phyloP scores from a whole-genome alignment of 2,329 filamentous ascomycete species.

The Aspergillus sp. region DNA sequence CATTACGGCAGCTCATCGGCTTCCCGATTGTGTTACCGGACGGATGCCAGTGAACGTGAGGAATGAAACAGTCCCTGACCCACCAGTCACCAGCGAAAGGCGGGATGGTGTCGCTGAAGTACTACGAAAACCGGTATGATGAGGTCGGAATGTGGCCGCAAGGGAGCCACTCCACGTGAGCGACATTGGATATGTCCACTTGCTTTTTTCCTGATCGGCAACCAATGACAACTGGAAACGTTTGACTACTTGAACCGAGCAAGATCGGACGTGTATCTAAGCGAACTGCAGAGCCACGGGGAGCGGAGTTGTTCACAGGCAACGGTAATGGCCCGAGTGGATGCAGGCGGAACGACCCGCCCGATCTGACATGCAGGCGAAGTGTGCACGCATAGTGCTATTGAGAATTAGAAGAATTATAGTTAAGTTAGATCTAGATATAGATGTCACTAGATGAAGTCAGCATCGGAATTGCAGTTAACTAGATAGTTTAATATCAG shows the following conservation, averaged over 20 bases:
- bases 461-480: no score
- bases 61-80: slow-evolving; percentile 10
- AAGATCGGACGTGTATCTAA: neutral
- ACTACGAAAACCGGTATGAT: neutral
- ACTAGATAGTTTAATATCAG: no score
- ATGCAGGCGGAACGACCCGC: slow-evolving; percentile 13
- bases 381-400: no score
- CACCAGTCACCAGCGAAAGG: slow-evolving; percentile 8
- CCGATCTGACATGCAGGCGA: slow-evolving; percentile 2
- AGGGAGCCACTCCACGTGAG: neutral
- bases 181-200: neutral
- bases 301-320: neutral
- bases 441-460: no score
- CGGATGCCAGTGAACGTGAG: neutral
- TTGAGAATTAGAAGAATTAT: no score
- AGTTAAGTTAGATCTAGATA: no score
- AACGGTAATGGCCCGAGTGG: slow-evolving; percentile 6
- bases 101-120: slow-evolving; percentile 7
- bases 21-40: slow-evolving; percentile 17
- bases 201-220: neutral
- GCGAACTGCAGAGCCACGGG: neutral
- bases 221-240: neutral
- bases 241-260: neutral
- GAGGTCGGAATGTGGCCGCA: slow-evolving; percentile 9
- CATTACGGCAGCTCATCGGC: slow-evolving; percentile 6